Conservation (phyloP, 2,329 filamentous ascomycete genomes). For the Salinomyces thailandicus region DNA sequence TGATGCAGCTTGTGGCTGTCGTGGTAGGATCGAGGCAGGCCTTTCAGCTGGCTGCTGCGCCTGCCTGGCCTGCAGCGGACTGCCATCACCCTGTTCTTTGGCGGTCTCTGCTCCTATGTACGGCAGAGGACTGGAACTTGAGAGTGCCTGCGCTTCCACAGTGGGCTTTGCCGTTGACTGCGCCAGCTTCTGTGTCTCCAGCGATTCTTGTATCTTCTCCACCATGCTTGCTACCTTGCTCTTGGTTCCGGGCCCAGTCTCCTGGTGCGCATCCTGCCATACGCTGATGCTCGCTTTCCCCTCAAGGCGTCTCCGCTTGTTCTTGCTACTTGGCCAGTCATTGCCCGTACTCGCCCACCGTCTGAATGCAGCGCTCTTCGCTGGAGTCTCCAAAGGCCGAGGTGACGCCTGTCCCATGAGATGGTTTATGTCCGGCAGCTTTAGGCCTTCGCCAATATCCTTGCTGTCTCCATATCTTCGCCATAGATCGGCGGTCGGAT, state of each 20-base stretch:
- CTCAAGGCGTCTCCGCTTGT: conserved; percentile 31
- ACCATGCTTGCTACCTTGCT: conserved; percentile 29
- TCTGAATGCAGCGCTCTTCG: conserved; percentile 37
- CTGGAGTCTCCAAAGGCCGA: conserved; percentile 32
- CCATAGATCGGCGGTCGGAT: conserved; percentile 38
- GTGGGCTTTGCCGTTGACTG: conserved; percentile 7
- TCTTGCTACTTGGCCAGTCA: conserved; percentile 34
- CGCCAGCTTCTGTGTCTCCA: conserved; percentile 26
- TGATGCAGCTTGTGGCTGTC: not conserved
- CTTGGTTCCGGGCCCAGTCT: conserved; percentile 18
- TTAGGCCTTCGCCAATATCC: conserved; percentile 28
- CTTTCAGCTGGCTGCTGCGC: not conserved
- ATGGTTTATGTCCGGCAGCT: conserved; percentile 32
- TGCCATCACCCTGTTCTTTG: conserved; percentile 19
- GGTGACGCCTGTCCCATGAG: conserved; percentile 39
- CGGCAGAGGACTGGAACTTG: conserved; percentile 39
- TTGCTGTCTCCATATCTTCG: conserved; percentile 32
- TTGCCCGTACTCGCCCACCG: conserved; percentile 42
- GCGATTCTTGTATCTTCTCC: conserved; percentile 36
- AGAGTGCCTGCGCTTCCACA: conserved; percentile 25
- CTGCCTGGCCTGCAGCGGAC: conserved; percentile 13
- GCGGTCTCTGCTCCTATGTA: not conserved
- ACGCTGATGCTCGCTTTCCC: conserved; percentile 23
- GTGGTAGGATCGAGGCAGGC: conserved; percentile 1
- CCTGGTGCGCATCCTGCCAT: conserved; percentile 27